Conservation (phyloP, 2,329 filamentous ascomycete species). For the Coniochaeta pulveracea region DNA sequence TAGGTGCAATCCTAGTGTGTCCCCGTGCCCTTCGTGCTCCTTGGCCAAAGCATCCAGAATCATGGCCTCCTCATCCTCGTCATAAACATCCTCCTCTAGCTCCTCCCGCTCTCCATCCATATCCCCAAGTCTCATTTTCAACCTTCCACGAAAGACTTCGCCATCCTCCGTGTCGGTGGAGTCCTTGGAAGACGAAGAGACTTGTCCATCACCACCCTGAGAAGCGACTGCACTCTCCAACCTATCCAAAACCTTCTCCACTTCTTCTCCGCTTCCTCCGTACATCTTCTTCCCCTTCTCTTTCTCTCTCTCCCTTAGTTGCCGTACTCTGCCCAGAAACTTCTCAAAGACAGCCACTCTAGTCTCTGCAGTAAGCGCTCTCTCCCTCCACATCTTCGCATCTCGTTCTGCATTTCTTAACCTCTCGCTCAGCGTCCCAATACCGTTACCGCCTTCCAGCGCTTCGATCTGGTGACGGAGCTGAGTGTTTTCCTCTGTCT, state of each 20-base stretch:
- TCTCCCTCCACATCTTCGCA: conserved; percentile 36
- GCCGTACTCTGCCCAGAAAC: not conserved
- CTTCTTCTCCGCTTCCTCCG: not conserved
- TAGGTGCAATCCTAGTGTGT: not conserved
- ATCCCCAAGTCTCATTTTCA: not conserved
- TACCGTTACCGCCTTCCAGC: conserved; percentile 4
- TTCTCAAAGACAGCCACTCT: conserved; percentile 35
- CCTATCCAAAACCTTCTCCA: not conserved
- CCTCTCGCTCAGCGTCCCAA: conserved; percentile 35
- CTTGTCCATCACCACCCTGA: no score
- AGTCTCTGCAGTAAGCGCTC: conserved; percentile 45
- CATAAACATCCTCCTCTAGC: not conserved
- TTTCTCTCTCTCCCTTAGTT: not conserved
- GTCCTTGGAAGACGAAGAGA: no score
- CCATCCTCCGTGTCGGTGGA: no score
- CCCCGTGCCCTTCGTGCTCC: not conserved
- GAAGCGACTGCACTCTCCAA: no score
- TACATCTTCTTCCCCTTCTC: not conserved
- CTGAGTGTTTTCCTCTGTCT: conserved; percentile 32
- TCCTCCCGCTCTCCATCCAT: not conserved
- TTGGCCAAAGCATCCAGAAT: not conserved
- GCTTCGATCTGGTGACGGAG: conserved; percentile 24
- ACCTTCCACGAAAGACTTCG: no score
- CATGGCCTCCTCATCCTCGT: not conserved
- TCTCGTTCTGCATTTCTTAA: conserved; percentile 31